These are phyloP conservation scores for Teratosphaeria nubilosa DNA, from an alignment of 2,329 filamentous ascomycete genomes.

Conservation along the genomic window DNA sequence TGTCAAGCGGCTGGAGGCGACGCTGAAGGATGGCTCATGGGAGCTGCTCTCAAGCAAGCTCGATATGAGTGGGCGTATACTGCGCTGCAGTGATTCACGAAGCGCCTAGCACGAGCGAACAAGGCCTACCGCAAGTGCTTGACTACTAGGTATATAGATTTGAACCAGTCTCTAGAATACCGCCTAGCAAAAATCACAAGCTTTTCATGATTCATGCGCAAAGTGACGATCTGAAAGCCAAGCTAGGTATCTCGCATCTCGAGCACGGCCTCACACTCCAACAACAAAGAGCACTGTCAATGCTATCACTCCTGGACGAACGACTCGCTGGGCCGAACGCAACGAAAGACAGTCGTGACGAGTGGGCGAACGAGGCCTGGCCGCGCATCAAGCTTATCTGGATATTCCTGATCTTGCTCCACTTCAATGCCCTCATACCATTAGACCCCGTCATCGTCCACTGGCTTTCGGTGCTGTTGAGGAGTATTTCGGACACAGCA, in stretches of 20 bases:
- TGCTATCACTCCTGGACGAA: conserved; percentile 8
- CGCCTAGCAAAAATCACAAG: background rate
- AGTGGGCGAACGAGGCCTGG: conserved; percentile 9
- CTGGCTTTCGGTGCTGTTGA: conserved; percentile 8
- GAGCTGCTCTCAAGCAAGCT: no score
- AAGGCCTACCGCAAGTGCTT: no score
- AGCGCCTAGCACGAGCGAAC: no score
- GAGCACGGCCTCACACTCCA: background rate
- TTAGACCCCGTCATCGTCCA: conserved; percentile 13
- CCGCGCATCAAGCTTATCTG: conserved; percentile 12
- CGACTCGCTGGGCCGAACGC: conserved; percentile 9
- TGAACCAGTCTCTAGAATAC: no score
- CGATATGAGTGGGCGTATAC: no score
- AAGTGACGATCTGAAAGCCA: background rate
- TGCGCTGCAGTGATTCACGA: no score
- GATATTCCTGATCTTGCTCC: conserved; percentile 12
- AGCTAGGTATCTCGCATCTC: background rate
- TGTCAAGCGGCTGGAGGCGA: no score
- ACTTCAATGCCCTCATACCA: conserved; percentile 10
- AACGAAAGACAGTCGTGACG: conserved; percentile 5
- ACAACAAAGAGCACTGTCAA: background rate
- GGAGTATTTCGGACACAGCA: conserved; percentile 2
- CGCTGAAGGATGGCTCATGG: no score
- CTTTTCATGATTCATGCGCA: background rate
- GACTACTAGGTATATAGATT: no score